phyloP scores from a whole-genome alignment of 2,329 filamentous ascomycete genomes.

The Penicillium sp. region DNA sequence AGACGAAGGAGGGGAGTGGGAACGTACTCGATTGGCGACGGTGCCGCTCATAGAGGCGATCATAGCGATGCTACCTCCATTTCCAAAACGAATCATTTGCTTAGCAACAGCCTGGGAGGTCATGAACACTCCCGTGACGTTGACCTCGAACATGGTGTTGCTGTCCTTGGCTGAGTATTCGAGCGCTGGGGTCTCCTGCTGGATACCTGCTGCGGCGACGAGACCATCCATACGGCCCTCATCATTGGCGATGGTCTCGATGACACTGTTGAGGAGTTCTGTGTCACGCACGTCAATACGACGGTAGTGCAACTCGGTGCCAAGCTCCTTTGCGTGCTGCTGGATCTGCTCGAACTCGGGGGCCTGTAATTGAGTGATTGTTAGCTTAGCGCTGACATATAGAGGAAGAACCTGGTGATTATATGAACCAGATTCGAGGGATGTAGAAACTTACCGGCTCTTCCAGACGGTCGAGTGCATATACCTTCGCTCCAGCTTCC shows the following conservation, averaged over 20 bases:
- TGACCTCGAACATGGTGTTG: constrained; percentile 62
- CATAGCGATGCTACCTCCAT: constrained; percentile 60
- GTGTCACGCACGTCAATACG: constrained; percentile 78
- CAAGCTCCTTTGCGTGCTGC: constrained; percentile 63
- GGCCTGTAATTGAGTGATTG: constrained; percentile 28
- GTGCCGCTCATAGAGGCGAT: constrained; percentile 64
- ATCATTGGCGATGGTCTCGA: constrained; percentile 65
- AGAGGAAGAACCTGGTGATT: too few relatives aligned
- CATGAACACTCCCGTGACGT: constrained; percentile 63
- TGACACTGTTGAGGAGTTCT: constrained; percentile 62
- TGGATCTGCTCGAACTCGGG: constrained; percentile 65
- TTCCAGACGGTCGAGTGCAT: constrained; percentile 45
- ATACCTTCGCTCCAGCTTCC: constrained; percentile 67
- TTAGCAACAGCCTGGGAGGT: constrained; percentile 62
- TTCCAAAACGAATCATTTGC: constrained; percentile 61
- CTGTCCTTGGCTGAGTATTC: constrained; percentile 67
- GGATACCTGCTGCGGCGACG: constrained; percentile 68
- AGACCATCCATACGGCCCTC: constrained; percentile 76
- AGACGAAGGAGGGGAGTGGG: not conserved
- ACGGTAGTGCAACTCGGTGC: constrained; percentile 68
- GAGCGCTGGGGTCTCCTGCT: constrained; percentile 78
- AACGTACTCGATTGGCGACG: constrained; percentile 53
- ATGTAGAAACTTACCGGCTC: constrained; percentile 33
- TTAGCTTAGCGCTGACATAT: not conserved
- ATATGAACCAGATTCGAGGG: not conserved